A percentile compares a stretch with the other conserved stretches of the same genome.
These are phyloP conservation scores for Trichoderma asperellum DNA, from an alignment of 2,329 filamentous ascomycete genomes.

Conservation along the genomic window DNA sequence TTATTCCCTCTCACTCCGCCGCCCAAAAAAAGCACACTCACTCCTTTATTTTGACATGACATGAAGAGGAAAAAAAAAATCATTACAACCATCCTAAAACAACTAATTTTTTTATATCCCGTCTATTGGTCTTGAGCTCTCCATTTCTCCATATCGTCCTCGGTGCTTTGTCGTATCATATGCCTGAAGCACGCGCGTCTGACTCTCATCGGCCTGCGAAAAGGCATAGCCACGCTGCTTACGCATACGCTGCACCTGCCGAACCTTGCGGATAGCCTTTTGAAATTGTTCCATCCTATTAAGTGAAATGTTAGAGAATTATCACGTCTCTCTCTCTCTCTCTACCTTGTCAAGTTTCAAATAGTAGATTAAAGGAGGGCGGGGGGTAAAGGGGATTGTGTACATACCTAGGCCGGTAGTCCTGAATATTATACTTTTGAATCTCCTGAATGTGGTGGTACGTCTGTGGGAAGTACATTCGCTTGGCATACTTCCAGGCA, in stretches of 20 bases:
- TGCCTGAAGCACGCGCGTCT: constrained; percentile 91
- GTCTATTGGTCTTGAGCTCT: constrained; percentile 48
- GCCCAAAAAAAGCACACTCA: background rate
- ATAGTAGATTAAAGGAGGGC: background rate
- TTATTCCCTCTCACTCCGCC: background rate
- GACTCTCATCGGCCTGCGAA: constrained; percentile 94
- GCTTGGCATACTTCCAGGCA: constrained; percentile 95
- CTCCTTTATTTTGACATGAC: constrained; percentile 19
- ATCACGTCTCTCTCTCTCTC: background rate
- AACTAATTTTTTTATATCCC: constrained; percentile 17
- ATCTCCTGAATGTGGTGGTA: constrained; percentile 99
- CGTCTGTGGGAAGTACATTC: constrained; percentile 94
- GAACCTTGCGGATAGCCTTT: constrained; percentile 97
- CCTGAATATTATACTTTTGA: constrained; percentile 99
- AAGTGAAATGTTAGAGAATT: constrained; percentile 28
- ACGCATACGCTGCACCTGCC: constrained; percentile 97
- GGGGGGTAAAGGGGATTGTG: background rate
- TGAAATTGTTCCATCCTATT: constrained; percentile 98
- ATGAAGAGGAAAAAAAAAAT: constrained; percentile 14
- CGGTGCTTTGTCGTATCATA: constrained; percentile 95
- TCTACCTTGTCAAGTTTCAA: background rate
- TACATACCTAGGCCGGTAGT: constrained; percentile 88
- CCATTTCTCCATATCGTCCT: constrained; percentile 96
- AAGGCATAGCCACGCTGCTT: constrained; percentile 99
- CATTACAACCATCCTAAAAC: constrained; percentile 25